Conservation (phyloP, 441 rosid species). For the Pelargonium cotyledonis region DNA sequence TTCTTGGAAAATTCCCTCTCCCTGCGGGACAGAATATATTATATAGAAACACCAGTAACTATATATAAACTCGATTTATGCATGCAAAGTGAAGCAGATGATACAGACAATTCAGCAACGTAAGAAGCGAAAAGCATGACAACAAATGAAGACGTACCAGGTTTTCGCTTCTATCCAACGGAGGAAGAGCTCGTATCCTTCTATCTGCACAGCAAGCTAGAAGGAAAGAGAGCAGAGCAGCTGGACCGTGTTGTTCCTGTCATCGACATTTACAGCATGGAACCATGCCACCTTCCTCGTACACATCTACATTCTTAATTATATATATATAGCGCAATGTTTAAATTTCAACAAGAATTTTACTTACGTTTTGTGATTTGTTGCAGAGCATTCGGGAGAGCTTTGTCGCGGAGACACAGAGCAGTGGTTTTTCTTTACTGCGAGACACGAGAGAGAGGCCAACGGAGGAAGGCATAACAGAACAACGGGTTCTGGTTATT, state of each 20-base stretch:
- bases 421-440: constrained; percentile 82
- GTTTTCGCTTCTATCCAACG: constrained; percentile 75
- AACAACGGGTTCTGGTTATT: constrained; percentile 59
- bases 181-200: constrained; percentile 71
- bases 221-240: constrained; percentile 38
- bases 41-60: too few relatives aligned
- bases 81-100: too few relatives aligned
- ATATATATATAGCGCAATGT: too few relatives aligned
- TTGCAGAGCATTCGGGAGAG: constrained; percentile 50
- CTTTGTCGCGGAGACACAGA: constrained; percentile 50
- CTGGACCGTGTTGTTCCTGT: constrained; percentile 50
- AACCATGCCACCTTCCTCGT: constrained; percentile 73
- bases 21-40: too few relatives aligned
- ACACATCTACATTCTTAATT: constrained; percentile 13
- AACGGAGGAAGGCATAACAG: constrained; percentile 66
- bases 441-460: constrained; percentile 67
- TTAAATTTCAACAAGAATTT: too few relatives aligned
- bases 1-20: too few relatives aligned
- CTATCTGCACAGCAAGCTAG: constrained; percentile 61
- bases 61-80: too few relatives aligned
- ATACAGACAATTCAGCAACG: too few relatives aligned
- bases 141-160: constrained; percentile 15
- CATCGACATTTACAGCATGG: constrained; percentile 39
- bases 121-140: too few relatives aligned
- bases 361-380: constrained; percentile 5